These are phyloP conservation scores for Byssothecium circinans DNA, from an alignment of 2,329 filamentous ascomycete species.

Conservation along the genomic window DNA sequence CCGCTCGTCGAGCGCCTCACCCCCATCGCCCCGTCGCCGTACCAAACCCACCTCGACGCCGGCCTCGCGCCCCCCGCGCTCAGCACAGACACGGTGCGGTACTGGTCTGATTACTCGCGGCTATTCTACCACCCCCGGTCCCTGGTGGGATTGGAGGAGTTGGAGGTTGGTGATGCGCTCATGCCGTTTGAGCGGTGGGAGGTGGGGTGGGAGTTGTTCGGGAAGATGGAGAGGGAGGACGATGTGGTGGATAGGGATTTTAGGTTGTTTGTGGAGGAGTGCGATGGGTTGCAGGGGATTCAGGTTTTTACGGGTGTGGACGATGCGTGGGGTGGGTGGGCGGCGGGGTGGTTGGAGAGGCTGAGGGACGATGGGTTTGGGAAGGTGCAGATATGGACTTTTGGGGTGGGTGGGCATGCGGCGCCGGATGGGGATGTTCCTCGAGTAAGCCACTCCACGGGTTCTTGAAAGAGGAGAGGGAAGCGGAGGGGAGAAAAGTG, in stretches of 20 bases:
- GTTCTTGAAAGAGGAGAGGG: too few relatives aligned
- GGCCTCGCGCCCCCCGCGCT: slow-evolving; percentile 67
- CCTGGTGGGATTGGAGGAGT: slow-evolving; percentile 78
- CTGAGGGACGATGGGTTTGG: slow-evolving; percentile 93
- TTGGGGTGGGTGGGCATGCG: too few relatives aligned
- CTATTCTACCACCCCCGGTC: slow-evolving; percentile 91
- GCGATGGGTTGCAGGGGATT: slow-evolving; percentile 86
- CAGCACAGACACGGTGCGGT: slow-evolving; percentile 73
- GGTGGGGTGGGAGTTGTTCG: slow-evolving; percentile 43
- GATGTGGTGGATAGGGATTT: slow-evolving; percentile 88
- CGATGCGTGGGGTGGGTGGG: slow-evolving; percentile 55
- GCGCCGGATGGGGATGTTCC: too few relatives aligned
- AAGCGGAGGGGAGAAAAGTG: too few relatives aligned
- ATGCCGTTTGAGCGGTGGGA: slow-evolving; percentile 77
- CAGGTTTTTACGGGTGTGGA: slow-evolving; percentile 62
- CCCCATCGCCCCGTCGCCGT: slow-evolving; percentile 69
- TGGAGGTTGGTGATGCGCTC: slow-evolving; percentile 76
- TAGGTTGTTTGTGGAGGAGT: slow-evolving; percentile 86
- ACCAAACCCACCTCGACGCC: slow-evolving; percentile 77
- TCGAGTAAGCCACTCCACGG: too few relatives aligned
- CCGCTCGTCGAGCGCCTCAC: slow-evolving; percentile 67
- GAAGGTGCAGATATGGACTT: slow-evolving; percentile 74
- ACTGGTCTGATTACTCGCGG: slow-evolving; percentile 95
- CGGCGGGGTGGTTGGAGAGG: slow-evolving; percentile 57
- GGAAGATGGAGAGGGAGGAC: slow-evolving; percentile 56